These are phyloP conservation scores for Mycena haematopus DNA, from an alignment of 768 basidiomycete genomes.

Conservation along the genomic window DNA sequence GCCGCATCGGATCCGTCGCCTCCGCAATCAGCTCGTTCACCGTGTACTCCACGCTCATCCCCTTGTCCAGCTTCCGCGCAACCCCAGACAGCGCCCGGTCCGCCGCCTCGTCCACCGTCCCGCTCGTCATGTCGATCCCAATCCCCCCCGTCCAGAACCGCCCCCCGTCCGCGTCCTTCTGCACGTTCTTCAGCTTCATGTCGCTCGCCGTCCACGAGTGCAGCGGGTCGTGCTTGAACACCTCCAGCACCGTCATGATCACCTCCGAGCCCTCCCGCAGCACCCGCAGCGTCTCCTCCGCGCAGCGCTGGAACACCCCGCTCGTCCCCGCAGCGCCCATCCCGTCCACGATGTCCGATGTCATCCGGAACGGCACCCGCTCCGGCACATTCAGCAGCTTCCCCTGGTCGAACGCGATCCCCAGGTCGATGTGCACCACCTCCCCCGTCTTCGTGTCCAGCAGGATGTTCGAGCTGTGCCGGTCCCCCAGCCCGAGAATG, in stretches of 20 bases:
- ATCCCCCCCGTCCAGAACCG: slow-evolving; percentile 35
- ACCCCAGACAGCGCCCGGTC: slow-evolving; percentile 88
- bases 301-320: slow-evolving; percentile 94
- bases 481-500: slow-evolving; percentile 89
- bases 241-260: slow-evolving; percentile 94
- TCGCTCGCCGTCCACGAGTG: slow-evolving; percentile 91
- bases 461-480: slow-evolving; percentile 92
- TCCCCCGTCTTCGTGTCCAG: slow-evolving; percentile 85
- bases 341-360: slow-evolving; percentile 92
- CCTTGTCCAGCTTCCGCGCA: slow-evolving; percentile 80
- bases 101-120: slow-evolving; percentile 82
- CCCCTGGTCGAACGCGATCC: slow-evolving; percentile 98
- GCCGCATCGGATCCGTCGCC: slow-evolving; percentile 78
- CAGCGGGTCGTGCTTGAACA: slow-evolving; percentile 96
- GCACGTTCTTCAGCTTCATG: slow-evolving; percentile 71
- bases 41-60: slow-evolving; percentile 89
- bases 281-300: slow-evolving; percentile 93
- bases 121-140: slow-evolving; percentile 66
- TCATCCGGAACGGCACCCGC: slow-evolving; percentile 93
- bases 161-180: slow-evolving; percentile 47
- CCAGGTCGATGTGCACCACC: slow-evolving; percentile 94
- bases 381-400: slow-evolving; percentile 82
- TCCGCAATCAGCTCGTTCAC: slow-evolving; percentile 93
- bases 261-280: slow-evolving; percentile 84
- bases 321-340: slow-evolving; percentile 89